These are phyloP conservation scores for Cyberlindnera suaveolens DNA, from an alignment of 805 yeast species.

Conservation along the genomic window DNA sequence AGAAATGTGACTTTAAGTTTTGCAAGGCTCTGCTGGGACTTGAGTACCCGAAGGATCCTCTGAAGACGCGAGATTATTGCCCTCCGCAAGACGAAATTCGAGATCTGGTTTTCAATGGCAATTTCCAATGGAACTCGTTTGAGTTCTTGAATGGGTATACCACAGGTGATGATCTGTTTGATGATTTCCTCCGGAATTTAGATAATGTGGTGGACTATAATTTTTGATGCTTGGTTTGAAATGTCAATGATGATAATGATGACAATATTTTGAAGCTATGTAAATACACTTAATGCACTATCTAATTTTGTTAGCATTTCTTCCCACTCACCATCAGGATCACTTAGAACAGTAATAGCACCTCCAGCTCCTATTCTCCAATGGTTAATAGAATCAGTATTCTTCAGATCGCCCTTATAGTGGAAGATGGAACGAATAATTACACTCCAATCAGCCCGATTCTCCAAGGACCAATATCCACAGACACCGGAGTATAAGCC, in stretches of 20 bases:
- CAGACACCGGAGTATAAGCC: conserved; percentile 93
- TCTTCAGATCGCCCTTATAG: conserved; percentile 43
- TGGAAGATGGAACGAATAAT: conserved; percentile 78
- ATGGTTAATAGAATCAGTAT: conserved; percentile 23
- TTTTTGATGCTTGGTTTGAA: too few relatives aligned
- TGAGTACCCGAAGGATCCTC: too few relatives aligned
- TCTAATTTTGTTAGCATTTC: conserved; percentile 81
- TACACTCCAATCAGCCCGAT: conserved; percentile 93
- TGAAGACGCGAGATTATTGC: background rate
- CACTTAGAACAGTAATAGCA: conserved; percentile 86
- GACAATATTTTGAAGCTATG: too few relatives aligned
- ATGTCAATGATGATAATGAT: too few relatives aligned
- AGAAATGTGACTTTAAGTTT: too few relatives aligned
- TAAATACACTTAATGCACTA: conserved; percentile 46
- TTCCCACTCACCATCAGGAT: conserved; percentile 81
- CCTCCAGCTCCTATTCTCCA: conserved; percentile 99
- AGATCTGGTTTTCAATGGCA: background rate
- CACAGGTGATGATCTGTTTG: background rate
- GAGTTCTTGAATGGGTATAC: background rate
- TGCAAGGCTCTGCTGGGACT: too few relatives aligned
- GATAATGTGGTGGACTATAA: background rate
- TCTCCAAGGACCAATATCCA: conserved; percentile 90
- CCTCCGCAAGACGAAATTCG: background rate
- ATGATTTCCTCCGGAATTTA: background rate
- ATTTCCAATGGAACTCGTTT: background rate